Base-by-base conservation (phyloP, 2,329 filamentous ascomycete genomes). In the Alternaria angustiovoidea region DNA sequence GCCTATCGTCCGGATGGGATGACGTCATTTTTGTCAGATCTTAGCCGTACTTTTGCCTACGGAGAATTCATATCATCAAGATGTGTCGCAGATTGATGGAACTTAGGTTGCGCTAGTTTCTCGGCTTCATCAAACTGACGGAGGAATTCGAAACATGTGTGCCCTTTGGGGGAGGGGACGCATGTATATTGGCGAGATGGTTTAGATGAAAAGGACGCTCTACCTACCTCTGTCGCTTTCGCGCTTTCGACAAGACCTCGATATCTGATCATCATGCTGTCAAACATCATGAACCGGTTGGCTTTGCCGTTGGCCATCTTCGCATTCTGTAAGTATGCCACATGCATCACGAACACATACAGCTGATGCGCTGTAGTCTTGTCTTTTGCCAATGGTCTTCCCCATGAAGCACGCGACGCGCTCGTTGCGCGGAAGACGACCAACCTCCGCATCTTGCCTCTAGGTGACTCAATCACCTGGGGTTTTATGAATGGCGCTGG, bases 401-500 rank as follows among this genome's bases (percentile, higher is more conserved):
- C 61, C 8, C 32, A 54, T 8, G 59, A 57, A 34, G 11, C 58
- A 7, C 58, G 58, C 38, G 30, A 61, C 47, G 49, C 34, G 2
- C 51, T 63, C 28, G 39, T 24, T 11, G 9, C 49, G n/a, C 52
- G 61, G n/a, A 36, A 56, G 18, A 54, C 57, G 11, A 61, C 38
- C 1, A 57, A 41, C 24, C 65, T 70, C 9, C 57, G 63, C 36
- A 61, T 71, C 22, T 46, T 71, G 18, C 66, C 63, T 7, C 60
- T 71, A 18, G 68, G 68, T 24, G 68, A 70, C 58, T 66, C 64
- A 36, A 69, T 72, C 24, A 71, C 69, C n/a, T 71, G 51, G 46
- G 80, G 80, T 2, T 79, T 66, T 20, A 48, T 61, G 57, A 44
- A 62, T 51, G 44, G 65, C 32, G 7, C 70, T 70, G 43, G 54